Conservation (phyloP, 306 rosid species). For the Sophora flavescens region DNA sequence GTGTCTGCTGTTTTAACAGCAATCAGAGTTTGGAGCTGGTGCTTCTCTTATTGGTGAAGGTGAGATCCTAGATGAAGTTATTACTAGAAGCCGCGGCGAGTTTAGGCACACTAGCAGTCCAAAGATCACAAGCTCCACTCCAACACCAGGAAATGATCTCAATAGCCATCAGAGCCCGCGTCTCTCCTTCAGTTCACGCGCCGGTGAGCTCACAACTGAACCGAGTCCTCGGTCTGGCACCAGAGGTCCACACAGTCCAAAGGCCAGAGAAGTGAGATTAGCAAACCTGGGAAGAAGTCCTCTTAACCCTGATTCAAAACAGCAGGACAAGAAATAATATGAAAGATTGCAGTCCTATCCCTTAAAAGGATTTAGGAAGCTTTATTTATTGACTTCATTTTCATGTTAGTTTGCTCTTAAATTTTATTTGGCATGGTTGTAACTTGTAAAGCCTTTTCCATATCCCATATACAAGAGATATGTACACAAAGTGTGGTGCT, state of each 20-base stretch:
- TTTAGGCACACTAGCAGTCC: slow-evolving; percentile 86
- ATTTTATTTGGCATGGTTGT: slow-evolving; percentile 50
- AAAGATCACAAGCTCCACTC: slow-evolving; percentile 77
- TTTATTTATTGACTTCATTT: slow-evolving; percentile 45
- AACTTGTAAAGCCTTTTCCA: slow-evolving; percentile 53
- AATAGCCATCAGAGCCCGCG: slow-evolving; percentile 65
- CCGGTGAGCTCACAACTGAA: slow-evolving; percentile 62
- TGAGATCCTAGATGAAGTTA: slow-evolving; percentile 84
- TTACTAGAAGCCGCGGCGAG: slow-evolving; percentile 96
- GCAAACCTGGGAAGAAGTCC: slow-evolving; percentile 78
- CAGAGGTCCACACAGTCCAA: slow-evolving; percentile 71
- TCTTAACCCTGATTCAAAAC: slow-evolving; percentile 58
- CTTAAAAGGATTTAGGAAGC: slow-evolving; percentile 43
- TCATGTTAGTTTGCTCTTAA: slow-evolving; percentile 36
- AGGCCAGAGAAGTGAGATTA: slow-evolving; percentile 56
- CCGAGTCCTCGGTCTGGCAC: slow-evolving; percentile 74
- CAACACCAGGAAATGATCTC: slow-evolving; percentile 67
- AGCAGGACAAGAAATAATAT: slow-evolving; percentile 43
- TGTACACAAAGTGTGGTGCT: slow-evolving; percentile 46
- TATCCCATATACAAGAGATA: slow-evolving; percentile 38
- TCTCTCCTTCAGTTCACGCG: slow-evolving; percentile 63
- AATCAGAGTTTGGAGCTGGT: slow-evolving; percentile 74
- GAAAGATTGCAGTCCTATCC: slow-evolving; percentile 27
- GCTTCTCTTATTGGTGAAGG: slow-evolving; percentile 69
- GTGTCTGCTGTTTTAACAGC: slow-evolving; percentile 59